Conservation (phyloP, 345 rosid genomes). For the Bretschneidera sinensis region DNA sequence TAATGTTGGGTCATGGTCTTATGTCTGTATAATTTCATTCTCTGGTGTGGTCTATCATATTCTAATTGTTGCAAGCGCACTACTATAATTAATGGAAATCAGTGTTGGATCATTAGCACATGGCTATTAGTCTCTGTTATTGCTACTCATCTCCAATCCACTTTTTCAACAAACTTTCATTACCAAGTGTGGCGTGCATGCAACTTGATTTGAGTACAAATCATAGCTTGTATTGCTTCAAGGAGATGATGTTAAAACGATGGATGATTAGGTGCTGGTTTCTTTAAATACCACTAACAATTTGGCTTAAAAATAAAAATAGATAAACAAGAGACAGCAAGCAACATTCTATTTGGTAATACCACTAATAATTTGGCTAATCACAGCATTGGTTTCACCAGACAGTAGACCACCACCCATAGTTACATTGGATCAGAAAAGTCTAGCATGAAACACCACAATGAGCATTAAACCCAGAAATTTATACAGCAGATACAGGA, state of each 20-base stretch:
- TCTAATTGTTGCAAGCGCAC: constrained; percentile 8
- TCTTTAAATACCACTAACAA: neutral
- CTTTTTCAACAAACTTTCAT: no score
- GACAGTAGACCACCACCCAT: no score
- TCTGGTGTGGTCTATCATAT: constrained; percentile 19
- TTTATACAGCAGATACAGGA: no score
- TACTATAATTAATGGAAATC: constrained; percentile 22
- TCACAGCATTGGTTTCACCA: no score
- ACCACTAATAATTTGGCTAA: no score
- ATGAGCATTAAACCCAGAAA: no score
- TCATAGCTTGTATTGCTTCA: neutral
- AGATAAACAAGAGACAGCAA: neutral
- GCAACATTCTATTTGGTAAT: no score
- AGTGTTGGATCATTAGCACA: neutral
- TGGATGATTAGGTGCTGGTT: neutral
- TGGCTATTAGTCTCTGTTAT: neutral
- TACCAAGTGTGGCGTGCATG: no score
- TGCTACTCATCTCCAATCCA: neutral
- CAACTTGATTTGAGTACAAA: no score
- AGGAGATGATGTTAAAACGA: no score
- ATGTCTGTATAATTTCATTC: constrained; percentile 21
- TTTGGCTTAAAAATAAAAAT: neutral
- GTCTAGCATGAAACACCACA: no score
- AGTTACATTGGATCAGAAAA: no score
- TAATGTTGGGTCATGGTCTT: constrained; percentile 23